phyloP scores from a whole-genome alignment of 2,329 filamentous ascomycete genomes.

The Colletotrichum theobromicola region DNA sequence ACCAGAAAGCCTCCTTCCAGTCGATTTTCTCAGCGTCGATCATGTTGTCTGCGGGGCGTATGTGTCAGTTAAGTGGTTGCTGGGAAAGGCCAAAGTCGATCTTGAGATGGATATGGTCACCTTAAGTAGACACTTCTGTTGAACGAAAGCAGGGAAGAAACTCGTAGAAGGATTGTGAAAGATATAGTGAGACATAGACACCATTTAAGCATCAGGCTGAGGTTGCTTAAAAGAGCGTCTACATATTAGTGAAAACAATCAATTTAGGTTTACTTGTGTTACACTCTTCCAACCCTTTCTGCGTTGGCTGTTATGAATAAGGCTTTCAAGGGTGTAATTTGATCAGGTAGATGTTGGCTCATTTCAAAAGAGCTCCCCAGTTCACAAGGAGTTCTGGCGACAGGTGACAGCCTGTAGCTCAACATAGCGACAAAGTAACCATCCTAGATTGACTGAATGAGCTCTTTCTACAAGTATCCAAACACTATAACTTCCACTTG shows the following conservation, averaged over 20 bases:
- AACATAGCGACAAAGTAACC: not conserved
- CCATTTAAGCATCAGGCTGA: not conserved
- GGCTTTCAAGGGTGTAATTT: not conserved
- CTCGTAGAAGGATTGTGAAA: not conserved
- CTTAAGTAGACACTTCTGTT: not conserved
- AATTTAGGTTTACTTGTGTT: not conserved
- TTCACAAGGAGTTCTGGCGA: not conserved
- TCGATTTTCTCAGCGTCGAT: not conserved
- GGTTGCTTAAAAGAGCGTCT: not conserved
- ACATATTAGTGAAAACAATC: not conserved
- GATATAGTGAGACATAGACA: not conserved
- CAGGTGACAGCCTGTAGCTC: fast-evolving
- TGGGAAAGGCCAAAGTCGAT: not conserved
- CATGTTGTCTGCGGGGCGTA: not conserved
- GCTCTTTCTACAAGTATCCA: not conserved
- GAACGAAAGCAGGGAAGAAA: not conserved
- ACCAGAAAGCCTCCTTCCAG: not conserved
- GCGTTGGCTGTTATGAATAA: not conserved
- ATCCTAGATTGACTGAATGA: not conserved
- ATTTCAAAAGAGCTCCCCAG: fast-evolving
- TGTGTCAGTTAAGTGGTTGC: not conserved
- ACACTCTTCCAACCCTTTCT: not conserved
- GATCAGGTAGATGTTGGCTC: not conserved
- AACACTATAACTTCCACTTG: not conserved
- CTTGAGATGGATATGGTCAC: not conserved